phyloP scores from a whole-genome alignment of 352 stramenopile genomes.

The Elongisporangium prolatum region DNA sequence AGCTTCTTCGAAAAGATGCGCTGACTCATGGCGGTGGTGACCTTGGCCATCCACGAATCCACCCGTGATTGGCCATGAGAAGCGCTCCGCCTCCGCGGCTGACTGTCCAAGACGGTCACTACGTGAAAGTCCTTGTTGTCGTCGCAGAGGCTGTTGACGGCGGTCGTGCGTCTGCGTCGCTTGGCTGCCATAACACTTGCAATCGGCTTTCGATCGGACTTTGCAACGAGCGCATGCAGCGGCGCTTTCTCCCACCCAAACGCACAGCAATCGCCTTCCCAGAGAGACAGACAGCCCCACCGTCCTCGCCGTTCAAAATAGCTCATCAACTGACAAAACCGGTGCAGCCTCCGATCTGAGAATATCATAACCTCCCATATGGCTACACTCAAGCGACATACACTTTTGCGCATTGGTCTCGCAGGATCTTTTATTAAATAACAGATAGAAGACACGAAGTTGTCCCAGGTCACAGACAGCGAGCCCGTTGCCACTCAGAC shows the following conservation, averaged over 20 bases:
- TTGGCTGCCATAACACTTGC: constrained; percentile 30
- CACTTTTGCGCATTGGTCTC: not conserved
- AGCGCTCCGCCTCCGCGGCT: constrained; percentile 19
- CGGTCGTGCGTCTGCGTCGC: constrained; percentile 26
- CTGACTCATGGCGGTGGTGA: constrained; percentile 56
- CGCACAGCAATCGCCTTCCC: not conserved
- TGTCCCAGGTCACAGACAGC: not conserved
- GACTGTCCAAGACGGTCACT: constrained; percentile 9
- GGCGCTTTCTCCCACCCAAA: constrained; percentile 1
- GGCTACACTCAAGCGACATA: not conserved
- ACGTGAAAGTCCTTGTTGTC: constrained; percentile 32
- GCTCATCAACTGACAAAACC: constrained; percentile 5
- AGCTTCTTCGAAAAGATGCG: constrained; percentile 58
- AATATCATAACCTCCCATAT: not conserved
- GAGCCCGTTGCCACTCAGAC: not conserved
- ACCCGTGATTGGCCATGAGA: constrained; percentile 14
- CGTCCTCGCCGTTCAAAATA: not conserved
- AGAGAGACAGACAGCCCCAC: not conserved
- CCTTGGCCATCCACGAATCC: constrained; percentile 70
- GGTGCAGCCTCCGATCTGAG: not conserved
- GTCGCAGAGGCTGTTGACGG: constrained; percentile 17
- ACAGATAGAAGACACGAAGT: not conserved
- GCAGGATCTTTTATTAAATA: not conserved
- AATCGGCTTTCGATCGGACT: not conserved
- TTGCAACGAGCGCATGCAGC: not conserved